Percentiles rank a stretch among this genome's conserved stretches.
Conservation (phyloP, 1,139 yeast genomes). For the Debaryomyces subglobosus region DNA sequence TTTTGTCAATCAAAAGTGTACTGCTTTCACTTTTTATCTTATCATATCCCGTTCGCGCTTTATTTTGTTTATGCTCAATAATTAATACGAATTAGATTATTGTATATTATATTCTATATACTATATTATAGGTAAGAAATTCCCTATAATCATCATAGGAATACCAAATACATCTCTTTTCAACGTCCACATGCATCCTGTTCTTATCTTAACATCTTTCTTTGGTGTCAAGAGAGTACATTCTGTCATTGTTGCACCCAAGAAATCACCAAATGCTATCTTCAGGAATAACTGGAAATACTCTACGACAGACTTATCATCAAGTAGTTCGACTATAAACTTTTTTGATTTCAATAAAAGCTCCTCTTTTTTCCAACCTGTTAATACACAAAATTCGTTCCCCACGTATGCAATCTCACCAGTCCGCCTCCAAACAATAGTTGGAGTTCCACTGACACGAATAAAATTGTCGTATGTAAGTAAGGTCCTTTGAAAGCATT, state of each 20-base stretch:
- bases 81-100: not conserved
- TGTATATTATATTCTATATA: slow-evolving; percentile 1
- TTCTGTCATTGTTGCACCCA: slow-evolving; percentile 88
- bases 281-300: slow-evolving; percentile 84
- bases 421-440: slow-evolving; percentile 92
- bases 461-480: slow-evolving; percentile 87
- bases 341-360: slow-evolving; percentile 61
- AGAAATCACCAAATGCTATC: slow-evolving; percentile 88
- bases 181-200: slow-evolving; percentile 89
- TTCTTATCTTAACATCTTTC: slow-evolving; percentile 52
- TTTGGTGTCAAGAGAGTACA: slow-evolving; percentile 73
- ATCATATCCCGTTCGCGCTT: not conserved
- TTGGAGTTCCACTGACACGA: slow-evolving; percentile 86
- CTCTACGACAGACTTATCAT: slow-evolving; percentile 82
- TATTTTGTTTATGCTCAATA: not conserved
- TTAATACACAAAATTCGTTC: slow-evolving; percentile 83
- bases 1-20: not conserved
- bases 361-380: slow-evolving; percentile 85
- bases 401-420: slow-evolving; percentile 96
- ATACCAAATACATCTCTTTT: slow-evolving; percentile 66
- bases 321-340: slow-evolving; percentile 87
- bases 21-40: not conserved
- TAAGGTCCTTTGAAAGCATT: slow-evolving; percentile 89
- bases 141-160: slow-evolving; percentile 92
- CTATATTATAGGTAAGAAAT: slow-evolving; percentile 70